A percentile compares a stretch with the other conserved stretches of the same genome.
These are phyloP conservation scores for Jackrogersella minutella DNA, from an alignment of 495 filamentous ascomycete species.

Conservation along the genomic window DNA sequence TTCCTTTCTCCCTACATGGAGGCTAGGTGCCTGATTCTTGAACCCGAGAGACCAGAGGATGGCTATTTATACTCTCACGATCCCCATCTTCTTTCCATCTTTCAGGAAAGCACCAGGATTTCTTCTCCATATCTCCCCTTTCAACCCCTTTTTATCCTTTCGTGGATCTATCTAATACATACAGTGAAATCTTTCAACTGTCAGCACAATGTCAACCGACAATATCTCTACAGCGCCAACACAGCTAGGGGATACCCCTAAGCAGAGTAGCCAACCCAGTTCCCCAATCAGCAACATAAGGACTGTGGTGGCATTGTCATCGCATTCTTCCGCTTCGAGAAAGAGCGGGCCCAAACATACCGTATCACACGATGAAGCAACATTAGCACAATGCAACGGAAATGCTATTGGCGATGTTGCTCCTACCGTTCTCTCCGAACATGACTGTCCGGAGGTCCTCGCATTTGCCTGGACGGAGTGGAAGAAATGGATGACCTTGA, in stretches of 20 bases:
- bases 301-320: neutral
- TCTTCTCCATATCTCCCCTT: neutral
- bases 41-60: neutral
- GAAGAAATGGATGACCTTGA: constrained; percentile 79
- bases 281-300: neutral
- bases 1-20: neutral
- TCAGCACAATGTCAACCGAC: too few relatives aligned
- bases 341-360: constrained; percentile 16
- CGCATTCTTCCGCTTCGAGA: constrained; percentile 1
- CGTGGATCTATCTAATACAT: neutral
- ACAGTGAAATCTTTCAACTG: too few relatives aligned
- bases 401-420: constrained; percentile 24
- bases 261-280: neutral
- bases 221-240: neutral
- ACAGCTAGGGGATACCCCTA: neutral
- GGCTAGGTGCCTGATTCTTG: too few relatives aligned
- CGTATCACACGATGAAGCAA: constrained; percentile 19
- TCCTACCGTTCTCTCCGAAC: constrained; percentile 60
- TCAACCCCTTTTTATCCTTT: neutral
- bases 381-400: constrained; percentile 29
- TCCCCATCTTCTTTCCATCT: constrained; percentile 7
- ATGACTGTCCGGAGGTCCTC: constrained; percentile 68
- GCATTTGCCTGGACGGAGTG: constrained; percentile 66
- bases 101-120: constrained; percentile 7
- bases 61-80: neutral